Evolutionary conservation across 805 yeast species (phyloP), one percentile per base, ranked within the genome.

Genomic region (Tetrapisispora iriomotensis): DNA sequence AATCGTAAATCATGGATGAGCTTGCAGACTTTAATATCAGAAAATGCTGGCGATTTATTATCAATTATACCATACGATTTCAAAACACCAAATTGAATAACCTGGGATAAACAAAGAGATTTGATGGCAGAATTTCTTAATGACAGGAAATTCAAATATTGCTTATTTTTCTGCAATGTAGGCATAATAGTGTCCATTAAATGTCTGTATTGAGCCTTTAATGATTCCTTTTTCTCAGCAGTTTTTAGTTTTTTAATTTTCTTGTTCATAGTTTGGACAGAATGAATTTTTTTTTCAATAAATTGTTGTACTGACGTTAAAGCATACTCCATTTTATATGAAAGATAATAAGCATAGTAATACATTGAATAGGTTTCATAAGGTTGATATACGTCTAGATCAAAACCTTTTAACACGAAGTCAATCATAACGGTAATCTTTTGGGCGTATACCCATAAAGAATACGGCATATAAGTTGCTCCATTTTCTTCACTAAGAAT

Each of bases 381-480:
- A 10, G 71, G 70, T 47, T 76, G 75, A 56, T 82, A 84, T 12
- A 86, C 58, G 19, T 83, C 83, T 29, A 83, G 67, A 48, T 82
- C 90, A 47, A 86, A 74, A 1, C 95, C 92, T 42, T 76, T 71
- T 23, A 85, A 58, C 1, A 75, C 72, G n/a, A 79, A 75, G 53
- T 82, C 81, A 13, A 75, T 49, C 95, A 90, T 90, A 25, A 74
- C 63, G 27, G 67, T 67, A 30, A 87, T 59, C 57, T 90, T 90
- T 45, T 72, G 68, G 46, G 65, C 69, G 54, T 75, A 82, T 1
- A 81, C 67, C 75, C 77, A 86, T 1, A 85, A 74, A 8, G 90
- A 71, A 23, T 84, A 57, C 2, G 90, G 85, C 53, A 84, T 63
- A 0, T 79, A 72, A 1, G 74, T 67, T 10, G 47, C 44, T 8